Conservation (phyloP, 108 stramenopile species). For the Chaetoceros muelleri region DNA sequence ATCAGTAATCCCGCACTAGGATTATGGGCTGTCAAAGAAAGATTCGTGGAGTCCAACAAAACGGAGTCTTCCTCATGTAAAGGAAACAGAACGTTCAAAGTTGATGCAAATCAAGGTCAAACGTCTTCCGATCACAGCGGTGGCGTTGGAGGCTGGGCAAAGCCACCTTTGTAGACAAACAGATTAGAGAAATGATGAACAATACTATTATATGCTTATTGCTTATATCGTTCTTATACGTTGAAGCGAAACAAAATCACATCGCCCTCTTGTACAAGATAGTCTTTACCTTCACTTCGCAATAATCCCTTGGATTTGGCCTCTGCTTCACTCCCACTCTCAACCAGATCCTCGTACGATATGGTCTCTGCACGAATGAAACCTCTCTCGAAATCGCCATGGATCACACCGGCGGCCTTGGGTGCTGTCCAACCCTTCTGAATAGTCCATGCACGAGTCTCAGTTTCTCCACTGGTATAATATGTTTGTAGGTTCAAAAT, state of each 20-base stretch:
- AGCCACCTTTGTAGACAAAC: slow-evolving; percentile 20
- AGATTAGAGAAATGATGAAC: slow-evolving; percentile 3
- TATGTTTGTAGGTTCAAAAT: slow-evolving; percentile 89
- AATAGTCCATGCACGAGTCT: slow-evolving; percentile 98
- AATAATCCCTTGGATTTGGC: slow-evolving; percentile 85
- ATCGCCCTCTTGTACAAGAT: slow-evolving; percentile 96
- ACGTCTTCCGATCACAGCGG: slow-evolving; percentile 28
- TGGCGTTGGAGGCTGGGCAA: slow-evolving; percentile 55
- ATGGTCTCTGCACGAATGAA: slow-evolving; percentile 99
- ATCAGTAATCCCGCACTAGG: slow-evolving; percentile 93
- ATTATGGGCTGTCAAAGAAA: slow-evolving; percentile 74
- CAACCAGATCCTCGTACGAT: slow-evolving; percentile 85
- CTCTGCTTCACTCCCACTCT: slow-evolving; percentile 80
- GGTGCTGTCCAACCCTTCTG: slow-evolving; percentile 90
- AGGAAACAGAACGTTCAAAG: not conserved
- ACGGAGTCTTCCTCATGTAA: not conserved
- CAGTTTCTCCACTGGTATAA: slow-evolving; percentile 93
- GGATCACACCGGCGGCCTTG: slow-evolving; percentile 95
- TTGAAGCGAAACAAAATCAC: slow-evolving; percentile 98
- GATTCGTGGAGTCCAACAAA: slow-evolving; percentile 44
- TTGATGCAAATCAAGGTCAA: slow-evolving; percentile 14
- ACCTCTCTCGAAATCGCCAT: slow-evolving; percentile 95
- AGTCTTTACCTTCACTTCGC: slow-evolving; percentile 96
- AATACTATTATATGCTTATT: not conserved
- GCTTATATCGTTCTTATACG: too few species aligned